A percentile compares a stretch with the other conserved stretches of the same genome.
These are phyloP conservation scores for Bryoerythrophyllum caledonicum DNA, from an alignment of 225 moss, liverwort and hornwort species.

Conservation along the genomic window DNA sequence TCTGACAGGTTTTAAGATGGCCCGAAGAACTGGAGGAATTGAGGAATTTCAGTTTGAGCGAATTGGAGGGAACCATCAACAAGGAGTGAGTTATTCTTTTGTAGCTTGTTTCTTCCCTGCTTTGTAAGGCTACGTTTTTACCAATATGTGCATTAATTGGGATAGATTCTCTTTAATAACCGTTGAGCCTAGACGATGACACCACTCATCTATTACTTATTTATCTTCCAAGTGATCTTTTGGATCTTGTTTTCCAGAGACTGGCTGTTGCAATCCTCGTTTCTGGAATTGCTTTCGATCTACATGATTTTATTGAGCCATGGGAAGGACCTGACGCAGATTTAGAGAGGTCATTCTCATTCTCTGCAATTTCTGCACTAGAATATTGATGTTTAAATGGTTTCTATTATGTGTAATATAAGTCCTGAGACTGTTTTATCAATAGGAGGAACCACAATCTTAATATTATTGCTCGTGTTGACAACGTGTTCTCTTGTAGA, in stretches of 20 bases:
- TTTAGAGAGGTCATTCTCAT: conserved; percentile 72
- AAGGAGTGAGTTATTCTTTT: conserved; percentile 66
- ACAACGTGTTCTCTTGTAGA: conserved; percentile 7
- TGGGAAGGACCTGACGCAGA: conserved; percentile 97
- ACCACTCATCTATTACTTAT: not conserved
- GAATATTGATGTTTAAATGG: conserved; percentile 5
- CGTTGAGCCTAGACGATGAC: not conserved
- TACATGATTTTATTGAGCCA: conserved; percentile 67
- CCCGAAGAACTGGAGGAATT: conserved; percentile 91
- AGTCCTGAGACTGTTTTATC: not conserved
- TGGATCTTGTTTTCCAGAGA: conserved; percentile 56
- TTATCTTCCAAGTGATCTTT: not conserved
- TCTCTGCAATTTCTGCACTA: conserved; percentile 12
- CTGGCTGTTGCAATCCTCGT: conserved; percentile 91
- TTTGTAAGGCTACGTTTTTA: conserved; percentile 14
- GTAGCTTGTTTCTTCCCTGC: conserved; percentile 6
- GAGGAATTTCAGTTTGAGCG: conserved; percentile 90
- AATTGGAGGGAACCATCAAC: conserved; percentile 93
- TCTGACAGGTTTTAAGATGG: conserved; percentile 97
- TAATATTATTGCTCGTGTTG: conserved; percentile 5
- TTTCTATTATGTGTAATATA: not conserved
- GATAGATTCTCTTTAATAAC: conserved; percentile 18
- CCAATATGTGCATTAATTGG: conserved; percentile 14
- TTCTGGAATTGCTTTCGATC: conserved; percentile 79
- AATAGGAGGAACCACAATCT: not conserved